Conservation (phyloP, 768 basidiomycete genomes). For the Xerocomus brunneocitrinus region DNA sequence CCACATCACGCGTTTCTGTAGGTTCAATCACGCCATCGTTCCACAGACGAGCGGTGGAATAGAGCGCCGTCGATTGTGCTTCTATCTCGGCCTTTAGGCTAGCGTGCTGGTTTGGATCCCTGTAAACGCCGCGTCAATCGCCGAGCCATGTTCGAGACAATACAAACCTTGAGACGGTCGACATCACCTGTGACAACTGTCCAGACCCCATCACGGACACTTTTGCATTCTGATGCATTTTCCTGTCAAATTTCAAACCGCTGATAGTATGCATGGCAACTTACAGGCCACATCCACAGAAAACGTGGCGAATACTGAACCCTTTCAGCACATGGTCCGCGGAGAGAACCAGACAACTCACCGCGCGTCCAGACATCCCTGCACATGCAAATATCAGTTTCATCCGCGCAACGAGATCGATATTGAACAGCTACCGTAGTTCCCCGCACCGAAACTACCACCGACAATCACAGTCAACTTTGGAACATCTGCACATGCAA, state of each 20-base stretch:
- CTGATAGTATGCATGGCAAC: constrained; percentile 24
- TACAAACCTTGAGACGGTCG: constrained; percentile 74
- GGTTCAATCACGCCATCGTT: constrained; percentile 91
- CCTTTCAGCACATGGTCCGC: constrained; percentile 2
- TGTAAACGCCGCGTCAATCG: constrained; percentile 23
- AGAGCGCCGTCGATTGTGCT: constrained; percentile 79
- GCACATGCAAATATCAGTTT: constrained; percentile 11
- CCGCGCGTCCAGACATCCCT: constrained; percentile 93
- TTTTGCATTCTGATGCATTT: constrained; percentile 65
- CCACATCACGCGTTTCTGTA: constrained; percentile 80
- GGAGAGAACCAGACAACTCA: constrained; percentile 38
- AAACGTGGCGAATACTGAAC: constrained; percentile 86
- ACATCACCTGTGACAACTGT: constrained; percentile 92
- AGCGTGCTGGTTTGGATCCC: constrained; percentile 75
- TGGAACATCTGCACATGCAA: constrained; percentile 90
- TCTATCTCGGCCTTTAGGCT: constrained; percentile 81
- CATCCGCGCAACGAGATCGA: constrained; percentile 3
- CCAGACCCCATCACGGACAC: constrained; percentile 94
- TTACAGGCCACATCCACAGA: constrained; percentile 97
- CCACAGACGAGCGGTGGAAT: constrained; percentile 91
- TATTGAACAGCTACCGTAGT: constrained; percentile 61
- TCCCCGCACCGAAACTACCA: constrained; percentile 92
- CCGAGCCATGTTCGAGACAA: neutral
- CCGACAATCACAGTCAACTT: constrained; percentile 92
- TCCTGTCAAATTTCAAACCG: constrained; percentile 7